A percentile compares a stretch with the other conserved stretches of the same genome.
phyloP scores from a whole-genome alignment of 305 asterid species.

The Fraxinus albicans region DNA sequence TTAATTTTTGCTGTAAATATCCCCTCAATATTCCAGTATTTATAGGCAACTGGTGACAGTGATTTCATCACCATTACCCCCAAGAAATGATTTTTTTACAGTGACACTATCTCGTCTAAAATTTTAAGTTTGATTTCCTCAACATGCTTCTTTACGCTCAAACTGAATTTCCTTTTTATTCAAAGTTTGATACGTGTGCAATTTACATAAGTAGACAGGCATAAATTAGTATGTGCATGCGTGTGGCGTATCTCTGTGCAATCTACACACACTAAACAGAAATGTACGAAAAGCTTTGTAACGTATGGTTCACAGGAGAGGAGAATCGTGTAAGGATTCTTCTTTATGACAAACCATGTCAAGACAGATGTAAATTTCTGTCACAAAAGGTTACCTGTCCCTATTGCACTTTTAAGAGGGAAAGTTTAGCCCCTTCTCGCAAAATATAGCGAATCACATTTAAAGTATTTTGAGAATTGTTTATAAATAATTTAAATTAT shows the following conservation, averaged over 20 bases:
- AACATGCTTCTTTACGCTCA: too few relatives aligned
- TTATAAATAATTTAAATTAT: not conserved
- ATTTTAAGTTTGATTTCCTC: too few relatives aligned
- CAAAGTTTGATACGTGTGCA: too few relatives aligned
- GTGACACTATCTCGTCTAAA: too few relatives aligned
- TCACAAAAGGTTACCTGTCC: not conserved
- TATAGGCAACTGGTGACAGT: constrained; percentile 34
- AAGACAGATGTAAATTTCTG: constrained; percentile 19
- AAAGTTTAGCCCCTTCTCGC: constrained; percentile 16
- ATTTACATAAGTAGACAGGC: too few relatives aligned
- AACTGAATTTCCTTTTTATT: not conserved
- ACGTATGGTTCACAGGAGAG: constrained; percentile 5
- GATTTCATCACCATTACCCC: constrained; percentile 14
- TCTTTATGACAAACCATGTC: constrained; percentile 19
- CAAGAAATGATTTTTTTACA: not conserved
- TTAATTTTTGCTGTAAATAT: constrained; percentile 11
- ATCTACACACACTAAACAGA: not conserved
- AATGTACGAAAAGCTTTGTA: not conserved
- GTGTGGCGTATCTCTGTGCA: not conserved
- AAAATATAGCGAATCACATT: not conserved
- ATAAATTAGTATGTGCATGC: not conserved
- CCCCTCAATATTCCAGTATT: constrained; percentile 11
- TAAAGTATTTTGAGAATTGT: not conserved
- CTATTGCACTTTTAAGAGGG: not conserved
- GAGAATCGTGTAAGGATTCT: constrained; percentile 14